Conservation (phyloP, 768 basidiomycete genomes). For the Dioszegia hungarica region DNA sequence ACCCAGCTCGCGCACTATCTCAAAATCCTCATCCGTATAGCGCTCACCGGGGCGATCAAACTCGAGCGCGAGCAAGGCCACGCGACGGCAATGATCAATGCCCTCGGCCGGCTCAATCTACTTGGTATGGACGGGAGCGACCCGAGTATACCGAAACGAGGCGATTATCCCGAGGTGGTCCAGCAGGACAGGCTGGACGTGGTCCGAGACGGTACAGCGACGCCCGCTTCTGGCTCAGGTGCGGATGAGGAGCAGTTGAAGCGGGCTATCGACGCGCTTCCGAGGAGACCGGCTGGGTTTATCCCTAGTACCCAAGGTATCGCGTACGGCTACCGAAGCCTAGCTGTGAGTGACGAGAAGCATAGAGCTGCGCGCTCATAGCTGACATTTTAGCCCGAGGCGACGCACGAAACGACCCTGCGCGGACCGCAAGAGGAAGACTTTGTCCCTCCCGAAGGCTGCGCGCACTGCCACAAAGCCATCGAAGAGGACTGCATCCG, state of each 20-base stretch:
- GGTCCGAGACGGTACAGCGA: conserved; percentile 11
- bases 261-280: conserved; percentile 30
- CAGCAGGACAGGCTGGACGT: conserved; percentile 7
- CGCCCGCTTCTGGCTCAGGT: conserved; percentile 47
- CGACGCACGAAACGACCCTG: conserved; percentile 46
- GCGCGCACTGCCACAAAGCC: conserved; percentile 77
- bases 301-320: conserved; percentile 79
- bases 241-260: conserved; percentile 51
- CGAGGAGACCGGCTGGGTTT: conserved; percentile 47
- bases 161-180: conserved; percentile 21
- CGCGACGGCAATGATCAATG: conserved; percentile 75
- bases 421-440: conserved; percentile 39
- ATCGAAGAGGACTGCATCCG: conserved; percentile 97
- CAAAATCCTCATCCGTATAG: conserved; percentile 97
- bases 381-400: conserved; percentile 29
- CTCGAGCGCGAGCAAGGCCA: conserved; percentile 85
- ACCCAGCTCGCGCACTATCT: conserved; percentile 99
- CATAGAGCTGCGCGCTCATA: no score
- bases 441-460: conserved; percentile 60
- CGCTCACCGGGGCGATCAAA: conserved; percentile 89
- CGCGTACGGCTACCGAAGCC: conserved; percentile 85
- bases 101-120: conserved; percentile 87
- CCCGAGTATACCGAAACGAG: conserved; percentile 38
- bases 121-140: conserved; percentile 60
- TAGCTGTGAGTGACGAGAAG: conserved; percentile 90